These are phyloP conservation scores for Paraurostyla sp. DNA, from an alignment of 73 alveolate genomes.

Conservation along the genomic window DNA sequence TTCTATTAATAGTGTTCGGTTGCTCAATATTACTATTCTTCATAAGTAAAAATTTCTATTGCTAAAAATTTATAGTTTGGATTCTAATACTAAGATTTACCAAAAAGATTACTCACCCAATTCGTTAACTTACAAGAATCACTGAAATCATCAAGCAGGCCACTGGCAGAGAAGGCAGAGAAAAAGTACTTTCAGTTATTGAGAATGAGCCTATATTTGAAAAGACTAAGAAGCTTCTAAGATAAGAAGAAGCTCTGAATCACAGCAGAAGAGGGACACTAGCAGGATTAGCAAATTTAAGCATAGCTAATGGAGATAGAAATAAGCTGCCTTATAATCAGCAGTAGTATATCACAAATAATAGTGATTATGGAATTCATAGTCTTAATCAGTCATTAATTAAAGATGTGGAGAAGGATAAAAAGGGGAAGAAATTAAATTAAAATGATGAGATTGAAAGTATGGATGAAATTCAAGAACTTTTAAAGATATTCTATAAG, in stretches of 20 bases:
- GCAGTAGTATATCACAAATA: too few species aligned
- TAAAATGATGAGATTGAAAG: constrained; percentile 19
- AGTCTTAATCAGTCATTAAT: not conserved
- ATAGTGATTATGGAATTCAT: too few species aligned
- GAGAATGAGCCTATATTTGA: constrained; percentile 50
- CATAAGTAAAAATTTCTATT: too few species aligned
- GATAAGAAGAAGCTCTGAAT: constrained; percentile 8
- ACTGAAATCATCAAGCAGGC: constrained; percentile 60
- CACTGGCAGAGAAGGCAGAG: constrained; percentile 62
- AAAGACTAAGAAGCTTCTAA: constrained; percentile 32
- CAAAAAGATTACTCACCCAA: constrained; percentile 50
- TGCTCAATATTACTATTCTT: constrained; percentile 45
- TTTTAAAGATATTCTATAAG: constrained; percentile 62
- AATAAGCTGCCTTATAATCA: too few species aligned
- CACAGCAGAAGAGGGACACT: constrained; percentile 25
- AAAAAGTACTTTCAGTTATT: constrained; percentile 30
- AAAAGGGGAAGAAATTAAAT: not conserved
- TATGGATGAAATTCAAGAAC: constrained; percentile 61
- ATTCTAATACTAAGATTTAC: constrained; percentile 37
- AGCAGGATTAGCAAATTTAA: too few species aligned
- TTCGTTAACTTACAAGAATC: constrained; percentile 36
- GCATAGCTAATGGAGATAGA: too few species aligned
- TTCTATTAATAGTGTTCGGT: constrained; percentile 36
- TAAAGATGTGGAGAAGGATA: not conserved
- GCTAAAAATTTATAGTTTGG: too few species aligned